Evolutionary conservation across 805 yeast genomes (phyloP).

Genomic region (Isabelozyma heimii): DNA sequence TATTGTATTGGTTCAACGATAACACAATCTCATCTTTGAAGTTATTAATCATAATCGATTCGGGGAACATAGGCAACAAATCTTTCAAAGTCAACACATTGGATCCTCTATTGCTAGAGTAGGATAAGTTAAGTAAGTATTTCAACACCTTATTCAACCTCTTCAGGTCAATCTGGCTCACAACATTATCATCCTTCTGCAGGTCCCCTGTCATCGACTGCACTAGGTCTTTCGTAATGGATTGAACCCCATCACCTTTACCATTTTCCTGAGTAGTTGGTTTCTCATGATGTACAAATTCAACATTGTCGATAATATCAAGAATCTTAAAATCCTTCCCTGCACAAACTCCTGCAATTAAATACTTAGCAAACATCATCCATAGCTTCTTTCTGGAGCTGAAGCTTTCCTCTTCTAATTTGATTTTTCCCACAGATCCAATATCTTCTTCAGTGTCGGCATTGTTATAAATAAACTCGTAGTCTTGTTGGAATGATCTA

Average conservation of each 20-base stretch:
- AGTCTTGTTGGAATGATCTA: neutral
- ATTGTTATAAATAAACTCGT: conserved; percentile 55
- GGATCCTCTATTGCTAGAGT: conserved; percentile 15
- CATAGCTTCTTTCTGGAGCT: conserved; percentile 65
- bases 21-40: conserved; percentile 80
- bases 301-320: conserved; percentile 7
- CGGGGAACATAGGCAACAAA: conserved; percentile 79
- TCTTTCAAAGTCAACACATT: conserved; percentile 68
- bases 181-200: neutral
- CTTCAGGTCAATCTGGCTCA: conserved; percentile 4
- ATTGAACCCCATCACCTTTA: conserved; percentile 5
- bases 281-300: neutral
- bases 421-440: conserved; percentile 23
- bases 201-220: conserved; percentile 3
- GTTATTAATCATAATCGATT: conserved; percentile 74
- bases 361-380: conserved; percentile 59
- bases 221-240: conserved; percentile 9
- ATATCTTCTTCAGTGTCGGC: conserved; percentile 44
- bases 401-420: conserved; percentile 32
- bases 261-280: neutral
- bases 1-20: conserved; percentile 73
- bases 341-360: conserved; percentile 33
- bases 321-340: conserved; percentile 15
- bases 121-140: conserved; percentile 31
- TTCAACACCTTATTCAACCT: conserved; percentile 23